These are phyloP conservation scores for Volvox africanus DNA, from an alignment of 139 green algal genomes.

Conservation along the genomic window DNA sequence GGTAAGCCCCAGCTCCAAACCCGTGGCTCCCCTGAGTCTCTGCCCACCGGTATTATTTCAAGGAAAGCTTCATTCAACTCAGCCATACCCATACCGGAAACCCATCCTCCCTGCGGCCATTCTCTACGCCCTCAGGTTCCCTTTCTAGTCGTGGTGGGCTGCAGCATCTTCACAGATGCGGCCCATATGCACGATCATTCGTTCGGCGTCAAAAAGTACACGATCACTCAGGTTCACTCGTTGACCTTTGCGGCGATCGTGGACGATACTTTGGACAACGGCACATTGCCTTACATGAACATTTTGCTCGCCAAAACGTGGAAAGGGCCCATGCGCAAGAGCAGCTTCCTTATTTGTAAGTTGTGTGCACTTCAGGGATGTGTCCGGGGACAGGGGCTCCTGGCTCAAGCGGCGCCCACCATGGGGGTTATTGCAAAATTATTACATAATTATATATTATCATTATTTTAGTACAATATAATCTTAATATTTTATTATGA, in stretches of 20 bases:
- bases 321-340: slow-evolving; percentile 42
- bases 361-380: not conserved
- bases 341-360: slow-evolving; percentile 54
- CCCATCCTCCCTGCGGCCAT: no score
- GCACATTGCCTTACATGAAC: slow-evolving; percentile 60
- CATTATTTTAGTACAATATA: no score
- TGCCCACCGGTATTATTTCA: no score
- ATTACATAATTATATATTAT: no score
- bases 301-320: slow-evolving; percentile 23
- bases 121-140: slow-evolving; percentile 4
- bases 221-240: not conserved
- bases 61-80: no score
- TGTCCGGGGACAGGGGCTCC: not conserved
- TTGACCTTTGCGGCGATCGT: slow-evolving; percentile 59
- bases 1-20: not conserved
- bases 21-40: no score
- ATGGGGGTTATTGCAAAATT: no score
- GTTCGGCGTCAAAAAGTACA: slow-evolving; percentile 22
- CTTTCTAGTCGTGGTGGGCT: slow-evolving; percentile 44
- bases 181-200: slow-evolving; percentile 24
- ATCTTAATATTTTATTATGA: no score
- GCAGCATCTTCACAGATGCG: slow-evolving; percentile 52
- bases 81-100: no score
- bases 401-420: no score
- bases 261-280: slow-evolving; percentile 54